Evolutionary conservation across 257 asterid species (phyloP), one percentile per base, ranked within the genome.

Genomic region (Ilex asprella): DNA sequence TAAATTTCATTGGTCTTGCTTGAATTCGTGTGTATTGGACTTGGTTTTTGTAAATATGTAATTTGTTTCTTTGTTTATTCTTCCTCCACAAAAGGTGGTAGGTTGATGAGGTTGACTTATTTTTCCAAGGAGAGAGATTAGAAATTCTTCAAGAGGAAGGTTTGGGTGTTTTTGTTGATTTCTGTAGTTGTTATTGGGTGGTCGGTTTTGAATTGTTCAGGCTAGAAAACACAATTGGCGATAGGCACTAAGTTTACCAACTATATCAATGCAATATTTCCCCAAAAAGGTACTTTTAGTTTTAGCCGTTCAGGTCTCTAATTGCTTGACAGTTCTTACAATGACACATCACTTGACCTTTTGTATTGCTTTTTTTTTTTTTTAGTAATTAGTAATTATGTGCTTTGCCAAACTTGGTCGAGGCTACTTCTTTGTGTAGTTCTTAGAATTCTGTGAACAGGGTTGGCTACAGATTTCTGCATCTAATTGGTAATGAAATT

Each of bases 101-200:
- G 96, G 89, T 79, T 79, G 87, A 85, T 81, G 82, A 91, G 84
- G 91, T 91, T 91, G 96, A 87, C 98, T 91, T 84, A 32, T 55
- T 60, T 50, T 62, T 65, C 50, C 61, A 72, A 50, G 66, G 46
- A 60, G 53, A 30, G 57, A 39, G 50, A 47, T 67, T 64, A 62
- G 72, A 67, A 70, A 52, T 56, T 59, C 58, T 69, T 31, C 47
- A 66, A 69, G 70, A 56, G 56, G 61, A 13, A 63, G 78, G 66
- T 67, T 71, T 76, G 75, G 84, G 74, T 64, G 61, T 70, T 75
- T 63, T 32, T 76, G 70, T 58, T 55, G 73, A 70, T 65, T 79
- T 67, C 72, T 51, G 70, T 55, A 65, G 70, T 58, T 72, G 50
- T 59, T 39, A 12, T 64, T 65, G 47, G 56, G 59, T 56, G 69